Percentiles rank a stretch among this genome's conserved stretches.
Conservation (phyloP, 2,329 filamentous ascomycete genomes). For the Ceratocystis lukuohia region DNA sequence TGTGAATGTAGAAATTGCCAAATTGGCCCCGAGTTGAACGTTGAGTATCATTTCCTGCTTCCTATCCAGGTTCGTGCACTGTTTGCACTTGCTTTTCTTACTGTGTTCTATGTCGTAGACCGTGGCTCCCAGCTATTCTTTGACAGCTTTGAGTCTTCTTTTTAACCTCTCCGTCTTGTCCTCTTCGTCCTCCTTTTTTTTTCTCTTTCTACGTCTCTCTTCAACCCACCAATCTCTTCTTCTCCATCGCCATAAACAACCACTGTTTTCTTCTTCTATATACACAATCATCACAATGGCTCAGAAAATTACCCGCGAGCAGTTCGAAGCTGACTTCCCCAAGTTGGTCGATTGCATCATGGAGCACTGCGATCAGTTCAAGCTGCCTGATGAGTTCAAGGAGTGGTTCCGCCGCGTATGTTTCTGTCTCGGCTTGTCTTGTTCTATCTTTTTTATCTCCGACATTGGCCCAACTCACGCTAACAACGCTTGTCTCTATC, state of each 20-base stretch:
- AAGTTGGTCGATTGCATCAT: conserved; percentile 72
- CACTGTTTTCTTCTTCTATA: no score
- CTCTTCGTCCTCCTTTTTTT: neutral
- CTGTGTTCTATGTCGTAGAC: neutral
- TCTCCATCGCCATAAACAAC: no score
- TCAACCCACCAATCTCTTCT: no score
- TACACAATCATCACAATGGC: conserved; percentile 22
- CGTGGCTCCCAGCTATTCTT: neutral
- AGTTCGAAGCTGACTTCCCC: conserved; percentile 86
- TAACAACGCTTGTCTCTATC: conserved; percentile 14
- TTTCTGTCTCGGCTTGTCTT: neutral
- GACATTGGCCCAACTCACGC: neutral
- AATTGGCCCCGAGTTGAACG: no score
- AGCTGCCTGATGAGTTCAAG: conserved; percentile 64
- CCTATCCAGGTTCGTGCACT: neutral
- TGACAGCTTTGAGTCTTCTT: neutral
- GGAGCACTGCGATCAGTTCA: conserved; percentile 66
- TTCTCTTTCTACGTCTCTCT: neutral
- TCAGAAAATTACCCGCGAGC: conserved; percentile 61
- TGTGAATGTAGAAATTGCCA: no score
- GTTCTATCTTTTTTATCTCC: neutral
- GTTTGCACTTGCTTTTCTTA: neutral
- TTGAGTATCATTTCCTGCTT: neutral
- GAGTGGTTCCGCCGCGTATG: conserved; percentile 76
- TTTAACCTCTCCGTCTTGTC: neutral